Conservation (phyloP, 768 basidiomycete species). For the Lentinus brumalis region DNA sequence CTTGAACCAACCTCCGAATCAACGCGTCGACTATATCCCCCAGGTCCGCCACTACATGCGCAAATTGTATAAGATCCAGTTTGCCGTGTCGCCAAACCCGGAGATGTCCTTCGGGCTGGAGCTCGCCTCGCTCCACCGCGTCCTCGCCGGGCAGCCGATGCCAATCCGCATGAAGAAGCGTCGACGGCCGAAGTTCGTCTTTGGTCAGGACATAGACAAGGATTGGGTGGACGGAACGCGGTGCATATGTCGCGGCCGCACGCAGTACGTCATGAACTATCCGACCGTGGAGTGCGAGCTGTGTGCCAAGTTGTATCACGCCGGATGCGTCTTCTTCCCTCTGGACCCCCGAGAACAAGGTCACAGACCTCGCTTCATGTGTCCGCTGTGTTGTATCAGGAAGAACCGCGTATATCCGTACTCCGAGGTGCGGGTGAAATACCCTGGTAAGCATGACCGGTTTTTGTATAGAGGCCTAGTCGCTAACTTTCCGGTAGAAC, state of each 20-base stretch:
- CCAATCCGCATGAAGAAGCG: conserved; percentile 56
- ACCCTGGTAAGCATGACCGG: conserved; percentile 48
- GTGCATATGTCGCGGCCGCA: conserved; percentile 79
- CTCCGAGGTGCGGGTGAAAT: conserved; percentile 75
- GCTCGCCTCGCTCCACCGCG: conserved; percentile 79
- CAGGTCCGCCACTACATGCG: conserved; percentile 91
- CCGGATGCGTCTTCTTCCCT: conserved; percentile 75
- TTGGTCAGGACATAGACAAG: conserved; percentile 74
- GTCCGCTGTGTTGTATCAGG: conserved; percentile 77
- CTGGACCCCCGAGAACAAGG: conserved; percentile 36
- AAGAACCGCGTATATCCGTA: conserved; percentile 72
- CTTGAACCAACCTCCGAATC: conserved; percentile 68
- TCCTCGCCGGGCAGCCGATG: conserved; percentile 68
- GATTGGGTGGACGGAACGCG: conserved; percentile 78
- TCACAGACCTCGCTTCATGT: conserved; percentile 51
- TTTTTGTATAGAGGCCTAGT: background rate
- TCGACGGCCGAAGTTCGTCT: conserved; percentile 62
- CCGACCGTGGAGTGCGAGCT: conserved; percentile 66
- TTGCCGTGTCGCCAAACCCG: conserved; percentile 80
- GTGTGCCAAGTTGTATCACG: conserved; percentile 71
- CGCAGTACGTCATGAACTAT: conserved; percentile 57
- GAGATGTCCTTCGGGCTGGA: conserved; percentile 84
- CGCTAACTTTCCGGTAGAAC: conserved; percentile 38
- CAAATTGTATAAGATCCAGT: conserved; percentile 86
- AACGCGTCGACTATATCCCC: conserved; percentile 73